Evolutionary conservation across 108 stramenopile species (phyloP).

Genomic region (Cylindrotheca closterium): DNA sequence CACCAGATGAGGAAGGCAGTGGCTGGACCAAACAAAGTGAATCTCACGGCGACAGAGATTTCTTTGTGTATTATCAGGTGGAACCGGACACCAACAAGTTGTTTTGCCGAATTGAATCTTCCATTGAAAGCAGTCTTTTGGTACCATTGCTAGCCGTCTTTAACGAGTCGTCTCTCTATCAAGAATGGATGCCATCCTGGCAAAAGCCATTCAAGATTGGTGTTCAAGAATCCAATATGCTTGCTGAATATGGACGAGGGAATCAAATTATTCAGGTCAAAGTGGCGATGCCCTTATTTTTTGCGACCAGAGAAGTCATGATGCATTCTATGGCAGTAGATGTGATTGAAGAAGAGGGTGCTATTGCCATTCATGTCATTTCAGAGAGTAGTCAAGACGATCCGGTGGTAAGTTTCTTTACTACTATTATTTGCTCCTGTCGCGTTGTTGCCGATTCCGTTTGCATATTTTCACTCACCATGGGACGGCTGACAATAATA

Average conservation of each 20-base stretch:
- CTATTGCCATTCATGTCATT: slow-evolving; percentile 44
- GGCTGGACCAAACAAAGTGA: slow-evolving; percentile 70
- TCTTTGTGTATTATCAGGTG: slow-evolving; percentile 62
- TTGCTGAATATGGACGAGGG: slow-evolving; percentile 54
- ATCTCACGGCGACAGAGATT: slow-evolving; percentile 62
- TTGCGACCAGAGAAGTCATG: slow-evolving; percentile 48
- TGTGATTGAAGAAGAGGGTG: slow-evolving; percentile 42
- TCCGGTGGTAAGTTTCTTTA: slow-evolving; percentile 5
- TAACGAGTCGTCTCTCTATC: slow-evolving; percentile 75
- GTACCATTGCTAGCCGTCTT: slow-evolving; percentile 69
- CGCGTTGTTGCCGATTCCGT: not conserved
- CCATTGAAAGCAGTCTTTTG: slow-evolving; percentile 53
- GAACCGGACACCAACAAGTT: slow-evolving; percentile 35
- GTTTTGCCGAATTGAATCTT: slow-evolving; percentile 60
- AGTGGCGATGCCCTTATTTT: slow-evolving; percentile 56
- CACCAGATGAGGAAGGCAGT: slow-evolving; percentile 16
- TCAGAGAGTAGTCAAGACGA: slow-evolving; percentile 28
- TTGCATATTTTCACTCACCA: slow-evolving; percentile 29
- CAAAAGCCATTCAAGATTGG: slow-evolving; percentile 52
- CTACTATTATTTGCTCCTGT: not conserved
- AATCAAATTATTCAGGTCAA: slow-evolving; percentile 58
- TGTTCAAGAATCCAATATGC: slow-evolving; percentile 46
- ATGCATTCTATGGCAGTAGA: slow-evolving; percentile 63
- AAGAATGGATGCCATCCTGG: slow-evolving; percentile 67
- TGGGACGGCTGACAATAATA: slow-evolving; percentile 32